Conservation (phyloP, 352 stramenopile species). For the Pythium dissotocum region DNA sequence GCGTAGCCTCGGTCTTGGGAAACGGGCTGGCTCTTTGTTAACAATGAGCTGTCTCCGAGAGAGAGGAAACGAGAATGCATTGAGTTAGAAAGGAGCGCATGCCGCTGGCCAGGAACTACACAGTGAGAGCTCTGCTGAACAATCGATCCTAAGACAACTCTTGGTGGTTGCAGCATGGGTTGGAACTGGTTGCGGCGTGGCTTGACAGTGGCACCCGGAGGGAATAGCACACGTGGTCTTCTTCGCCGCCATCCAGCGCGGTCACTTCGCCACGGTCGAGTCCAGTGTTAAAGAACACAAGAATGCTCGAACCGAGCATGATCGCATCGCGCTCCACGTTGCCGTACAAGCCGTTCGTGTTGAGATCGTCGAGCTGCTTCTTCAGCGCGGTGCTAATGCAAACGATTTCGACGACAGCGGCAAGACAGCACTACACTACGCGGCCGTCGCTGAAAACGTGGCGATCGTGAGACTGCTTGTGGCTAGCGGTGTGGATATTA, state of each 20-base stretch:
- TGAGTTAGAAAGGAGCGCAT: background rate
- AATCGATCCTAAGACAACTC: background rate
- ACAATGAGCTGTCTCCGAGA: conserved; percentile 1
- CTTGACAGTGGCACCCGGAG: background rate
- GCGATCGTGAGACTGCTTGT: background rate
- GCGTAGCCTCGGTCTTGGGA: background rate
- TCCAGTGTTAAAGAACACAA: too few relatives aligned
- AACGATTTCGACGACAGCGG: too few relatives aligned
- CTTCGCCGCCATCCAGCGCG: too few relatives aligned
- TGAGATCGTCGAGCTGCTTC: too few relatives aligned
- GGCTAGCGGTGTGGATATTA: background rate
- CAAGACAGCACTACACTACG: conserved; percentile 13
- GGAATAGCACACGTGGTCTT: background rate
- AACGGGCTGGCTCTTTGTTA: conserved; percentile 1
- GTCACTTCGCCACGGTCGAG: too few relatives aligned
- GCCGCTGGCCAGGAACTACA: background rate
- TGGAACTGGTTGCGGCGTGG: background rate
- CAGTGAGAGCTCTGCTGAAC: background rate
- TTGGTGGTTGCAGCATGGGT: background rate
- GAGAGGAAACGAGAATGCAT: conserved; percentile 2
- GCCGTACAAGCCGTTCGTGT: too few relatives aligned
- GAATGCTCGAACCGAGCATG: too few relatives aligned
- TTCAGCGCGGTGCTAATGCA: too few relatives aligned
- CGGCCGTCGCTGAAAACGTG: background rate
- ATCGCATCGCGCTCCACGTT: too few relatives aligned